phyloP scores from a whole-genome alignment of 139 green algal genomes.

The Yamagishiella unicocca region DNA sequence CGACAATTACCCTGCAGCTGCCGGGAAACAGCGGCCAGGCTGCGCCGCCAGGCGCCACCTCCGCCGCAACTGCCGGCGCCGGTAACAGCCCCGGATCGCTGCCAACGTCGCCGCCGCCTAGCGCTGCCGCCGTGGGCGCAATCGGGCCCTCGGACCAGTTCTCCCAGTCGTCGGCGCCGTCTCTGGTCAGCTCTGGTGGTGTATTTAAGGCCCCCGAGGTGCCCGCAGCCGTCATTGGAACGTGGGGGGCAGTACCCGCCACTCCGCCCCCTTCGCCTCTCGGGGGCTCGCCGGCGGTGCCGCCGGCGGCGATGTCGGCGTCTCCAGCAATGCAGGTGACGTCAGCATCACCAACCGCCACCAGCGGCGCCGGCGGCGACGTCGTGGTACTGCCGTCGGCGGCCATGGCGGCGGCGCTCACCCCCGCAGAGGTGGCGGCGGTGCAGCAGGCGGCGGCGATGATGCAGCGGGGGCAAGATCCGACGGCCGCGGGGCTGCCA shows the following conservation, averaged over 20 bases:
- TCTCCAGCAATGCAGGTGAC: background rate
- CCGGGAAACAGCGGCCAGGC: background rate
- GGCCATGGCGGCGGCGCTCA: background rate
- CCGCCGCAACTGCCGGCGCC: background rate
- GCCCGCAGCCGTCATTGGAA: too few species aligned
- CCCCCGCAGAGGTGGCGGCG: constrained; percentile 10
- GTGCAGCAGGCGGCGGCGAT: constrained; percentile 14
- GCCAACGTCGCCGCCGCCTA: background rate
- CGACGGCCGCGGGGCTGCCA: constrained; percentile 26
- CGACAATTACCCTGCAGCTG: constrained; percentile 28
- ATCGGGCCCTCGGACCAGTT: background rate
- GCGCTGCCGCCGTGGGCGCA: background rate
- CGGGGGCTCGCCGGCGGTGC: background rate
- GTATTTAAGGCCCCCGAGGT: too few species aligned
- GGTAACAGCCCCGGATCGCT: background rate
- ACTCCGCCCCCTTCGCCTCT: background rate
- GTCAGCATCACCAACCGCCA: background rate
- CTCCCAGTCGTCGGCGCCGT: too few species aligned
- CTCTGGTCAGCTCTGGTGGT: too few species aligned
- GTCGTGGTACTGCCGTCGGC: background rate
- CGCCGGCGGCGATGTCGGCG: background rate
- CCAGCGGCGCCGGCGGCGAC: background rate
- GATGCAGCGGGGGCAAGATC: constrained; percentile 16
- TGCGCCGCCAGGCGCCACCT: background rate
- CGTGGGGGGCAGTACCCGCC: background rate